Evolutionary conservation across 2,329 filamentous ascomycete species (phyloP).

Genomic region (Diaporthe humulicola): DNA sequence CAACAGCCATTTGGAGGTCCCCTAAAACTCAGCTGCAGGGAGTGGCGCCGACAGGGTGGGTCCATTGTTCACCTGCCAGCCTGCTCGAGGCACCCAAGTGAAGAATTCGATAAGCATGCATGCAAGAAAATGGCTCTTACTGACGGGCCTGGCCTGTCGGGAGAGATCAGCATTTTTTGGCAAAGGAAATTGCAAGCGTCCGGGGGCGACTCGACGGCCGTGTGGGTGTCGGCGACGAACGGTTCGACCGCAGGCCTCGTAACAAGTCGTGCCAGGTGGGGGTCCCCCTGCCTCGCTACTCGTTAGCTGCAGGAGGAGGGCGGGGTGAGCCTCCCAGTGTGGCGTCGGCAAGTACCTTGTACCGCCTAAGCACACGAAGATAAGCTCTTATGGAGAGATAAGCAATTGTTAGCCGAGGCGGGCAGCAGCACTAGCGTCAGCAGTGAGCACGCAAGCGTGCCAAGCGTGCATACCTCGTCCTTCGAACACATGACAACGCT

Average conservation of each 20-base stretch:
- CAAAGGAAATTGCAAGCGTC: conserved; percentile 10
- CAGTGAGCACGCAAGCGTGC: no score
- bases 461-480: not conserved
- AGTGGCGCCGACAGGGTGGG: conserved; percentile 29
- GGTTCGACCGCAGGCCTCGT: conserved; percentile 1
- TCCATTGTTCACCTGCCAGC: not conserved
- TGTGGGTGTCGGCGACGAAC: conserved; percentile 7
- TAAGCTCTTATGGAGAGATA: conserved; percentile 5
- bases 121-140: conserved; percentile 24
- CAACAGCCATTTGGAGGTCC: not conserved
- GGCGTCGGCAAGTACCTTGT: not conserved
- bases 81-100: not conserved
- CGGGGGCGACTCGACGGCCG: conserved; percentile 1
- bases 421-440: not conserved
- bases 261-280: not conserved
- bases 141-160: not conserved
- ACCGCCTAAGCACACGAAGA: not conserved
- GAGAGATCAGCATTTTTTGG: not conserved
- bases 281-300: not conserved
- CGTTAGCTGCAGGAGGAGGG: conserved; percentile 9
- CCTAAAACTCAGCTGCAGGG: conserved; percentile 13
- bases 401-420: not conserved
- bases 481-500: not conserved
- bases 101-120: conserved; percentile 10
- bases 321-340: not conserved